These are phyloP conservation scores for Jackrogersella multiformis DNA, from an alignment of 495 filamentous ascomycete species.

Conservation along the genomic window DNA sequence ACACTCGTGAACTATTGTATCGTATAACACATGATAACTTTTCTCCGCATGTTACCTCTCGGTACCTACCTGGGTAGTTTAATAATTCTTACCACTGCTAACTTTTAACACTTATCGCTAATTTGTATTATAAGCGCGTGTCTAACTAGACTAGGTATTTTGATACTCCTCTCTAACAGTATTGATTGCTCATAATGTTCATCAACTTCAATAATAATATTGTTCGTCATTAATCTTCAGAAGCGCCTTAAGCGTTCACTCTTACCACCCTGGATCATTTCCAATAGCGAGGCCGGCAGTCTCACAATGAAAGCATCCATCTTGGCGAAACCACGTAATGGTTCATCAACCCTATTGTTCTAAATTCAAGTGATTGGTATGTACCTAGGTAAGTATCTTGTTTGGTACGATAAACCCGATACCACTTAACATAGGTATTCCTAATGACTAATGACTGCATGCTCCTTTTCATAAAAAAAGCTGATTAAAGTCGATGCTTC, in stretches of 20 bases:
- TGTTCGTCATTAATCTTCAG: not conserved
- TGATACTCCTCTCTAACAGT: not conserved
- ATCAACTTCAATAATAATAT: not conserved
- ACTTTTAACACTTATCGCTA: not conserved
- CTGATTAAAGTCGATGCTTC: not conserved
- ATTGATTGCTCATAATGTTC: not conserved
- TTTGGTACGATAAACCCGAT: not conserved
- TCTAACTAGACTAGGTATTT: not conserved
- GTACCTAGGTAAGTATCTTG: too few species aligned
- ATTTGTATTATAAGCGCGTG: not conserved
- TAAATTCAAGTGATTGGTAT: not conserved
- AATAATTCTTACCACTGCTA: not conserved
- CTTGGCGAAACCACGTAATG: not conserved
- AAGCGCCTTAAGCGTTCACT: not conserved
- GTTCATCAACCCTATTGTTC: not conserved
- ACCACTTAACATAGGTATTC: too few species aligned
- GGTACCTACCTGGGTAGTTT: too few species aligned
- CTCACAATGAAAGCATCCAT: not conserved
- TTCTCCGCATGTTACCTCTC: constrained; percentile 1
- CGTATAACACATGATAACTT: constrained; percentile 3
- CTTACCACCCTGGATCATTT: not conserved
- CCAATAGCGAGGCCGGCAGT: not conserved
- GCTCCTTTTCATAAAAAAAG: not conserved
- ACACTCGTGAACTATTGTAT: not conserved
- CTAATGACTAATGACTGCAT: not conserved